Conservation (phyloP, 257 asterid species). For the Nicotiana benthamiana region DNA sequence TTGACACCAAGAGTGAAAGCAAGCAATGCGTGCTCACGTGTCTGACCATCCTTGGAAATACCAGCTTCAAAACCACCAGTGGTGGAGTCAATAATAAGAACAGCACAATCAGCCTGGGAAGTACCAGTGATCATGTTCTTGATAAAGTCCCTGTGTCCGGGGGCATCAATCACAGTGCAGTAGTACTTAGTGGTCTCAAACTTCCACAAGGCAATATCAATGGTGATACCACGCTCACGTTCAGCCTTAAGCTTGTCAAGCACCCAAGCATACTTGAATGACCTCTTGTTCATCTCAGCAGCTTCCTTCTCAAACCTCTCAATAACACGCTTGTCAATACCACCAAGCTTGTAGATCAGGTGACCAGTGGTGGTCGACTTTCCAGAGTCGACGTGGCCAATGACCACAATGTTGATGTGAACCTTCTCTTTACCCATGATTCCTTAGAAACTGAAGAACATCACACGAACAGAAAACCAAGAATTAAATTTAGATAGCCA, state of each 20-base stretch:
- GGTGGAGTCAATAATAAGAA: constrained; percentile 71
- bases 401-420: constrained; percentile 41
- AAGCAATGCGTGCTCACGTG: constrained; percentile 72
- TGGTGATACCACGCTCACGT: constrained; percentile 85
- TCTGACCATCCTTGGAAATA: constrained; percentile 75
- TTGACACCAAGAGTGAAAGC: constrained; percentile 75
- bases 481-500: no score
- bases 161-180: constrained; percentile 86
- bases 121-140: constrained; percentile 85
- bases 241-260: constrained; percentile 85
- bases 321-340: constrained; percentile 76
- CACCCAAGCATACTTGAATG: constrained; percentile 84
- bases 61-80: constrained; percentile 89
- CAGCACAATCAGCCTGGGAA: constrained; percentile 81
- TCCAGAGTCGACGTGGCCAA: constrained; percentile 44
- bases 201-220: constrained; percentile 80
- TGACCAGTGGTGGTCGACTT: constrained; percentile 44
- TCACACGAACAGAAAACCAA: no score
- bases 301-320: constrained; percentile 81
- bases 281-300: constrained; percentile 82
- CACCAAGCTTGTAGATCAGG: constrained; percentile 73
- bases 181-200: constrained; percentile 80
- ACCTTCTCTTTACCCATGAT: constrained; percentile 33
- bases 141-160: constrained; percentile 77
- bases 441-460: neutral